Evolutionary conservation across 169 alveolate species (phyloP).

Genomic region (Amoebophrya sp.): DNA sequence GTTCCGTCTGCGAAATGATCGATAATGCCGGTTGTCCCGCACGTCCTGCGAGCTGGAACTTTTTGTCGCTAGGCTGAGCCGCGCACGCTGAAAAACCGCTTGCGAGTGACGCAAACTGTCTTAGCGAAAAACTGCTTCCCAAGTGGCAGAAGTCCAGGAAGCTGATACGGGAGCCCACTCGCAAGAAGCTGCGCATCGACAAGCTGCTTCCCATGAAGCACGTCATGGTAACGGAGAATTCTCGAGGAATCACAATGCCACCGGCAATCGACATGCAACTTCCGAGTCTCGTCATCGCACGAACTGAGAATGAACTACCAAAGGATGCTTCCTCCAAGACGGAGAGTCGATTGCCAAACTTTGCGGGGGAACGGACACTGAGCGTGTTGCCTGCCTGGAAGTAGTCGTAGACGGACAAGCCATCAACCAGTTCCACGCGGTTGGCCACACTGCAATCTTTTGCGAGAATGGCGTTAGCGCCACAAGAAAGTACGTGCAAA

Average conservation of each 20-base stretch:
- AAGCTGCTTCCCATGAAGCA: neutral
- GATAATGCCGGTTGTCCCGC: neutral
- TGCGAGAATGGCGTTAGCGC: neutral
- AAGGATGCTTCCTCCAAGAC: neutral
- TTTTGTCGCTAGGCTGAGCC: neutral
- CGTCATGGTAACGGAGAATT: slow-evolving; percentile 6
- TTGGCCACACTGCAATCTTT: neutral
- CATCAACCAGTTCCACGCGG: neutral
- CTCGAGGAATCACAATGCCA: neutral
- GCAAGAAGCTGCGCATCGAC: slow-evolving; percentile 23
- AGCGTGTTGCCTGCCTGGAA: neutral
- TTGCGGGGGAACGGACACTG: neutral
- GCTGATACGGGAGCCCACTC: slow-evolving; percentile 15
- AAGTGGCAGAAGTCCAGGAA: neutral
- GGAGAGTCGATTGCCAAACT: slow-evolving; percentile 26
- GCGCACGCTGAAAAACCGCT: neutral
- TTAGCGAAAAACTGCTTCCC: neutral
- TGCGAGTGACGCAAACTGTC: neutral
- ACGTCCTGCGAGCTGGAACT: too few species aligned
- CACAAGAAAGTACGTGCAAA: neutral
- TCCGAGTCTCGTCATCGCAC: slow-evolving; percentile 27
- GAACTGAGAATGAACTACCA: neutral
- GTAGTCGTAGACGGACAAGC: neutral
- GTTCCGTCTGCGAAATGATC: neutral
- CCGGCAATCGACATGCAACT: slow-evolving; percentile 24